Conservation (phyloP, 2,329 filamentous ascomycete genomes). For the Elsinoe arachidis region DNA sequence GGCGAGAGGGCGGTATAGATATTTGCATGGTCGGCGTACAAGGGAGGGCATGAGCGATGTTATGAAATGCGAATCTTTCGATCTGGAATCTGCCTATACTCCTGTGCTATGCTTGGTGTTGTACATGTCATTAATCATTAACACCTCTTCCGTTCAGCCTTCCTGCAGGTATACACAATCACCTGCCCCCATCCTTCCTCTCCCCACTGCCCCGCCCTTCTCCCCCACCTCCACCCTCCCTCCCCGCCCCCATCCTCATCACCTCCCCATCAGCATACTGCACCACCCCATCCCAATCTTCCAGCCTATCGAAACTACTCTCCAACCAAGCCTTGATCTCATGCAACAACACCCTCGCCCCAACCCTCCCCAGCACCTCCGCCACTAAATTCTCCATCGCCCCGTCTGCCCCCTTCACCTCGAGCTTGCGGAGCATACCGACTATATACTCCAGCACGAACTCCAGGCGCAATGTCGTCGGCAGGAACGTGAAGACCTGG, state of each 20-base stretch:
- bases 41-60: slow-evolving; percentile 5
- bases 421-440: slow-evolving; percentile 71
- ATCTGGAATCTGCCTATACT: neutral
- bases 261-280: slow-evolving; percentile 49
- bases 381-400: slow-evolving; percentile 70
- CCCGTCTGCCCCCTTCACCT: slow-evolving; percentile 69
- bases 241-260: neutral
- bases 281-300: slow-evolving; percentile 71
- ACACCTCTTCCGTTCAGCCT: neutral
- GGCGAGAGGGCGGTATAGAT: slow-evolving; percentile 10
- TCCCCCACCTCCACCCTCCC: neutral
- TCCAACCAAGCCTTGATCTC: slow-evolving; percentile 75
- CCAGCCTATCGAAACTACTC: slow-evolving; percentile 64
- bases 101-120: neutral
- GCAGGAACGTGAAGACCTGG: slow-evolving; percentile 69
- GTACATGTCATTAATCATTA: slow-evolving; percentile 1
- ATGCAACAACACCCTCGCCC: slow-evolving; percentile 70
- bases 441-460: slow-evolving; percentile 81
- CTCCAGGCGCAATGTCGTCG: slow-evolving; percentile 54
- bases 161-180: neutral
- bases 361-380: slow-evolving; percentile 67
- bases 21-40: neutral
- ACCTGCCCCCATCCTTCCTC: neutral
- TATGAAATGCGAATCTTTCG: neutral
- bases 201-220: neutral